These are phyloP conservation scores for Cyanidiococcus yangmingshanensis DNA, from an alignment of 23 red algal species.

Conservation along the genomic window DNA sequence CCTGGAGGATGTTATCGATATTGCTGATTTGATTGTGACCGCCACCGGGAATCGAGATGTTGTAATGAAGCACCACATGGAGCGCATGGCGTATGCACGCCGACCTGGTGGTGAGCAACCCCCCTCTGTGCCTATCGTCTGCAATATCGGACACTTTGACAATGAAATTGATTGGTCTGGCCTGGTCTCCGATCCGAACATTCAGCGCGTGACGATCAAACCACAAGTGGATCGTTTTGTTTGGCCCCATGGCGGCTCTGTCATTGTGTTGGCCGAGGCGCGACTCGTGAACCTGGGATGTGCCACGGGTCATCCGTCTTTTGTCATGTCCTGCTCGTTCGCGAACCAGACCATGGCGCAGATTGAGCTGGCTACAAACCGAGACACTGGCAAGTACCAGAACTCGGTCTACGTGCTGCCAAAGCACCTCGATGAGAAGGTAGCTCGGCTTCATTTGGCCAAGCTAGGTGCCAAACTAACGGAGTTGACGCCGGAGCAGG, in stretches of 20 bases:
- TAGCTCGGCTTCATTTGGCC: constrained; percentile 76
- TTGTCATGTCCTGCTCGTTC: constrained; percentile 99
- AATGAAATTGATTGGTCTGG: constrained; percentile 97
- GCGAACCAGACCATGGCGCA: constrained; percentile 97
- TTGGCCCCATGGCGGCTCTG: constrained; percentile 83
- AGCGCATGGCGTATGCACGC: constrained; percentile 79
- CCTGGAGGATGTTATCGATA: constrained; percentile 60
- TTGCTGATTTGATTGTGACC: constrained; percentile 83
- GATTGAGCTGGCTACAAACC: constrained; percentile 80
- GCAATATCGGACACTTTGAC: constrained; percentile 99
- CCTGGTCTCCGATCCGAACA: constrained; percentile 51
- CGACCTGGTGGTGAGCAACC: not conserved
- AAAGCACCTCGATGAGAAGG: constrained; percentile 98
- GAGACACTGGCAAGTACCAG: constrained; percentile 89
- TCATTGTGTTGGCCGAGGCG: constrained; percentile 94
- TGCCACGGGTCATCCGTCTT: constrained; percentile 93
- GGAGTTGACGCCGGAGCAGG: constrained; percentile 51
- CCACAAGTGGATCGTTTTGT: constrained; percentile 90
- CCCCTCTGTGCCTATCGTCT: constrained; percentile 52
- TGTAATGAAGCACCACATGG: constrained; percentile 77
- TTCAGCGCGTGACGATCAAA: constrained; percentile 78
- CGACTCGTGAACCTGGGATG: constrained; percentile 95
- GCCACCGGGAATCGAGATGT: constrained; percentile 95
- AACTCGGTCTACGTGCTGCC: constrained; percentile 99
- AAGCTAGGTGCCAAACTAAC: constrained; percentile 91